Percentiles rank a stretch among this genome's conserved stretches.
phyloP scores from a whole-genome alignment of 2,329 filamentous ascomycete species.

The Colletotrichum caudatum region DNA sequence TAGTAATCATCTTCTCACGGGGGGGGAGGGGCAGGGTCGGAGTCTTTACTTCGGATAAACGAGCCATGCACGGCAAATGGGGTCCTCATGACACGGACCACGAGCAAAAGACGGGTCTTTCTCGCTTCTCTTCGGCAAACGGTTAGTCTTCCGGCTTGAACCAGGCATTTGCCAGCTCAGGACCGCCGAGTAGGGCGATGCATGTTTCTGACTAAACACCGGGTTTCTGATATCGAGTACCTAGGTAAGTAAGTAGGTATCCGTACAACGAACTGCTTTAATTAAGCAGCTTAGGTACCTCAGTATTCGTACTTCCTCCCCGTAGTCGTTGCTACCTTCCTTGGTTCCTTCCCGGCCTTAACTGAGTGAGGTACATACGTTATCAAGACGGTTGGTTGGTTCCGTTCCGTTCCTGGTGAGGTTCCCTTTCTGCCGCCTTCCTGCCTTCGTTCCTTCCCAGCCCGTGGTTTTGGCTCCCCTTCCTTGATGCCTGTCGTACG shows the following conservation, averaged over 20 bases:
- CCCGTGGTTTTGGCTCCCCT: not conserved
- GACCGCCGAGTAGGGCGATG: too few relatives aligned
- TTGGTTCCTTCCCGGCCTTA: too few relatives aligned
- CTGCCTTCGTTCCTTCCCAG: not conserved
- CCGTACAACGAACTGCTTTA: too few relatives aligned
- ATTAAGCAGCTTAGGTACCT: too few relatives aligned
- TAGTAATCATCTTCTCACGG: not conserved
- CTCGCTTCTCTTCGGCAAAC: not conserved
- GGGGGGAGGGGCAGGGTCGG: not conserved
- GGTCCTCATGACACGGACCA: conserved; percentile 20
- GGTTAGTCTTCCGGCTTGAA: not conserved
- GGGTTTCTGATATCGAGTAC: not conserved
- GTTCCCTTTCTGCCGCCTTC: not conserved
- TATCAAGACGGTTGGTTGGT: too few relatives aligned
- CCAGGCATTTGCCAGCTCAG: not conserved
- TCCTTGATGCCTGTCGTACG: not conserved
- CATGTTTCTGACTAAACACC: not conserved
- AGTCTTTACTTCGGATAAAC: conserved; percentile 18
- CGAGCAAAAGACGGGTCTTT: not conserved
- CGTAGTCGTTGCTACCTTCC: too few relatives aligned
- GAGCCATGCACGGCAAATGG: conserved; percentile 8
- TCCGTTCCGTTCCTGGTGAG: too few relatives aligned
- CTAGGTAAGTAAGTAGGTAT: too few relatives aligned
- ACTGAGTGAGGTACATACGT: too few relatives aligned
- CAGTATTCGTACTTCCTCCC: too few relatives aligned